These are phyloP conservation scores for Paramyrothecium sp. DNA, from an alignment of 2,329 filamentous ascomycete species.

Conservation along the genomic window DNA sequence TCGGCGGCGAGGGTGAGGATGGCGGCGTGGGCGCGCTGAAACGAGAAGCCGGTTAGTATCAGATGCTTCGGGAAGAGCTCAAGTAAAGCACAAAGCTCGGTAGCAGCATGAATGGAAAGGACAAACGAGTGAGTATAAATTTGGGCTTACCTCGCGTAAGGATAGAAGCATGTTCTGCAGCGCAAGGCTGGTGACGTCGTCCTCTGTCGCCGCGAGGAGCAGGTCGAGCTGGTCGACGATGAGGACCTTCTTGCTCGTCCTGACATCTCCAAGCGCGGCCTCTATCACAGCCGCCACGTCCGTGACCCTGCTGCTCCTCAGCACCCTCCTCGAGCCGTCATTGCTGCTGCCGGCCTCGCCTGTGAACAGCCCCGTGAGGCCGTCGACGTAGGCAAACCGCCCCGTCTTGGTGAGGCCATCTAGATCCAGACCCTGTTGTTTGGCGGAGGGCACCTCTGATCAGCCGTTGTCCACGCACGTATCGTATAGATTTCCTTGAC, in stretches of 20 bases:
- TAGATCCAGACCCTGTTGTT: constrained; percentile 65
- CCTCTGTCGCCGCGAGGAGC: constrained; percentile 57
- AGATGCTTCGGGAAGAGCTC: too few species aligned
- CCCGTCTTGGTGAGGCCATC: constrained; percentile 55
- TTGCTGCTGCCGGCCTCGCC: constrained; percentile 4
- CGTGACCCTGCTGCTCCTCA: constrained; percentile 29
- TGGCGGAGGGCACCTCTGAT: too few species aligned
- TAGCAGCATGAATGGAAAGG: not conserved
- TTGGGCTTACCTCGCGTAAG: constrained; percentile 58
- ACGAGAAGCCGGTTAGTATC: not conserved
- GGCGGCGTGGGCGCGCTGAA: constrained; percentile 61
- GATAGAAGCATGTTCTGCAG: constrained; percentile 57
- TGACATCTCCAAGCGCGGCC: constrained; percentile 34
- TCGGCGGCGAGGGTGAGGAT: constrained; percentile 72
- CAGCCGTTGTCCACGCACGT: not conserved
- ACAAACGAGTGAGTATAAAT: not conserved
- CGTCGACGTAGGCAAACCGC: constrained; percentile 73
- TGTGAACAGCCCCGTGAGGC: constrained; percentile 58
- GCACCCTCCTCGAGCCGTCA: constrained; percentile 7
- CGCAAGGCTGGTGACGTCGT: constrained; percentile 39
- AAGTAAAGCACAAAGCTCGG: too few species aligned
- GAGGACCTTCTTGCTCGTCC: constrained; percentile 45
- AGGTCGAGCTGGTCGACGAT: constrained; percentile 67
- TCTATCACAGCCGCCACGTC: constrained; percentile 38
- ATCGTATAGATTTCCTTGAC: too few species aligned